phyloP scores from a whole-genome alignment of 352 stramenopile species.

The Globisporangium nodosum region DNA sequence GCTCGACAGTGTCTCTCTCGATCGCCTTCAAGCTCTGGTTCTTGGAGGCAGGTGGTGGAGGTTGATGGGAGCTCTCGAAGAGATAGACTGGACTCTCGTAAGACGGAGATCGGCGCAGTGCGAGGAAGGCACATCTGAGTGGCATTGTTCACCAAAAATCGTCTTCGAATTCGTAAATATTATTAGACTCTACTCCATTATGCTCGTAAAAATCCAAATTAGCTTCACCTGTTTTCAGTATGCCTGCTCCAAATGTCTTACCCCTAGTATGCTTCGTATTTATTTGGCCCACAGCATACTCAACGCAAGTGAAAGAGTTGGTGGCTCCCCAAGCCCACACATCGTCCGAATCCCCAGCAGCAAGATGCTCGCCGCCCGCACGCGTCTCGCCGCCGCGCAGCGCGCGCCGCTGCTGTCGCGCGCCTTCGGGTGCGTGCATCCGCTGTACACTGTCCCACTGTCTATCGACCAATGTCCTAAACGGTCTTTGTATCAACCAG shows the following conservation, averaged over 20 bases:
- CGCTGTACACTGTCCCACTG: not conserved
- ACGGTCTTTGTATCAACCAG: slow-evolving; percentile 17
- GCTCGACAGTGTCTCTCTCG: too few species aligned
- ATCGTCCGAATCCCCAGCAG: not conserved
- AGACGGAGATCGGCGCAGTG: too few species aligned
- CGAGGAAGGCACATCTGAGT: too few species aligned
- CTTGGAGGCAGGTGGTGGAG: too few species aligned
- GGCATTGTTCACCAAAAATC: too few species aligned
- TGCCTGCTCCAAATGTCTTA: not conserved
- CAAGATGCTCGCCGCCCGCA: slow-evolving; percentile 9
- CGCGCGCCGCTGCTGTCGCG: slow-evolving; percentile 35
- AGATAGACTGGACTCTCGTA: too few species aligned
- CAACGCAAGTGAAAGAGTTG: not conserved
- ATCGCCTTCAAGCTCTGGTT: too few species aligned
- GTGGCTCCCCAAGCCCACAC: not conserved
- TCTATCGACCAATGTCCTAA: not conserved
- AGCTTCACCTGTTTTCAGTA: too few species aligned
- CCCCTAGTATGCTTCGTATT: not conserved
- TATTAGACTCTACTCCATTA: not conserved
- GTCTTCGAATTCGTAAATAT: too few species aligned
- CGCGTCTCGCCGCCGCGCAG: slow-evolving; percentile 8
- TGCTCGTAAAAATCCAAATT: not conserved
- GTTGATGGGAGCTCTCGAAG: too few species aligned
- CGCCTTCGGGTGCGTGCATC: slow-evolving; percentile 51
- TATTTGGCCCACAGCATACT: not conserved